phyloP scores from a whole-genome alignment of 306 rosid genomes.

The Fragaria ananassa region DNA sequence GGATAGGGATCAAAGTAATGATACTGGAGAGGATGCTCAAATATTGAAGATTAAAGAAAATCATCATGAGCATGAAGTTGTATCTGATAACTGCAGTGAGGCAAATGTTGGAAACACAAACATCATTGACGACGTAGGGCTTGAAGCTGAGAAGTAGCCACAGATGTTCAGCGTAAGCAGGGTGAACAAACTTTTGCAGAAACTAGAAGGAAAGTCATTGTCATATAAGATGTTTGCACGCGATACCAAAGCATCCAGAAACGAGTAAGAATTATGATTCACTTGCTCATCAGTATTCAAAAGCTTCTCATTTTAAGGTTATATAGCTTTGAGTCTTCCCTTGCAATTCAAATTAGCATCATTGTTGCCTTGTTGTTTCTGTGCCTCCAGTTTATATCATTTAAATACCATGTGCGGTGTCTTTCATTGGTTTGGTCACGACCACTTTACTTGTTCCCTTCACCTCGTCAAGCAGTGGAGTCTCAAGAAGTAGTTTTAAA shows the following conservation, averaged over 20 bases:
- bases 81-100: constrained; percentile 14
- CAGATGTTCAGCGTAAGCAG: constrained; percentile 51
- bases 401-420: not conserved
- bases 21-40: constrained; percentile 33
- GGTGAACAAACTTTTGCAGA: constrained; percentile 63
- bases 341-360: not conserved
- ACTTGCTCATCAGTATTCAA: constrained; percentile 13
- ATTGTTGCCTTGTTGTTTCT: not conserved
- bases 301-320: not conserved
- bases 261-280: constrained; percentile 56
- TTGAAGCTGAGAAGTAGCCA: constrained; percentile 46
- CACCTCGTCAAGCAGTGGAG: not conserved
- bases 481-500: not conserved
- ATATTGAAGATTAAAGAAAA: constrained; percentile 24
- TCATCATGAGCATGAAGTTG: constrained; percentile 23
- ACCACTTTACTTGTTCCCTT: not conserved
- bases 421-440: not conserved
- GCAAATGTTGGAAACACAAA: constrained; percentile 18
- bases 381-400: not conserved
- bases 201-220: constrained; percentile 75
- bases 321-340: constrained; percentile 5
- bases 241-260: constrained; percentile 96
- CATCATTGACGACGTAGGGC: constrained; percentile 23
- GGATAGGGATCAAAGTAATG: constrained; percentile 31
- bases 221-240: constrained; percentile 97